Base-by-base conservation (phyloP, 1,139 yeast species). In the Sugiyamaella japonica region DNA sequence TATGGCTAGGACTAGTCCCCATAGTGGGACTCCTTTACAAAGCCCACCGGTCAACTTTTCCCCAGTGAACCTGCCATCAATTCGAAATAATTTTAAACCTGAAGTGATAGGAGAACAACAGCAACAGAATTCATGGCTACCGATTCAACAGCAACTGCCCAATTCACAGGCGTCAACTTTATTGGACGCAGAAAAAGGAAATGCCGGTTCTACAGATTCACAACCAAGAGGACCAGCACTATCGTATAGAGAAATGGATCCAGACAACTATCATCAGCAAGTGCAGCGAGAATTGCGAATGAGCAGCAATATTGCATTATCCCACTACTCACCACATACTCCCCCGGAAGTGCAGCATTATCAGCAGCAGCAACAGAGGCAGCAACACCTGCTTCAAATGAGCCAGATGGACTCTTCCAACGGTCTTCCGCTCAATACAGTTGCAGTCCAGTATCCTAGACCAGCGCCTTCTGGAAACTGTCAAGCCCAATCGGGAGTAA, bases 11-110 rank as follows among this genome's bases (percentile, higher is more conserved):
- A 44, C 52, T n/a, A n/a, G n/a, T 12, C 40, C 51, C 13, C 42
- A 49, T 23, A 37, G 51, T 8, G 15, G 34, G 7, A 53, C 51
- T n/a, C 47, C 53, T 4, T 39, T 45, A 17, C 53, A 53, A 15
- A 53, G 56, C 25, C 56, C 56, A 10, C 41, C 48, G n/a, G n/a
- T 29, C 17, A 45, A 17, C 39, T 16, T 34, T 23, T 49, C 56
- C 37, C 53, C 56, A 23, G 39, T 45, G 25, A 53, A 41, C 48
- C 34, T 53, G 40, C 56, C 56, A 10, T 46, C 53, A 7, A 53
- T 53, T n/a, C 13, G 53, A 36, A 45, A 40, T 45, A 45, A 45
- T 16, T 45, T 53, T 50, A 37, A 53, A 39, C 17, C 53, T 12
- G 36, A 48, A 16, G 31, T 25, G 10, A n/a, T 12, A 32, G 38